Evolutionary conservation across 73 alveolate genomes (phyloP).

Genomic region (Paramecium biaurelia): DNA sequence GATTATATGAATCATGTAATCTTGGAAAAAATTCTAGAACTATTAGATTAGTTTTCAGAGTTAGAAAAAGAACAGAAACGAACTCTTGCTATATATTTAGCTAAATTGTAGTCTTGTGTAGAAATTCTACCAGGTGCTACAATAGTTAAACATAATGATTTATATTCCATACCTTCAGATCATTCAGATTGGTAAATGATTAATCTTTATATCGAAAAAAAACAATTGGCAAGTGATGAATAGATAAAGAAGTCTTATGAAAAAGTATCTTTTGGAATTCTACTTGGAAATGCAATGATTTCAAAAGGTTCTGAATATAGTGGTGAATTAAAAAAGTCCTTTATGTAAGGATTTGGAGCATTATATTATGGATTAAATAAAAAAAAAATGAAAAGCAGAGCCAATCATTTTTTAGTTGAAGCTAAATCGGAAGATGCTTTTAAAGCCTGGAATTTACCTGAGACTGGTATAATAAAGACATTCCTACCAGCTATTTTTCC

Average conservation of each 20-base stretch:
- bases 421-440: conserved; percentile 23
- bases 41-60: not conserved
- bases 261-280: not conserved
- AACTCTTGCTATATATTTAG: not conserved
- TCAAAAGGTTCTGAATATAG: conserved; percentile 53
- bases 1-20: not conserved
- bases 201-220: not conserved
- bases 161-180: not conserved
- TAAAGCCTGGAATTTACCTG: conserved; percentile 56
- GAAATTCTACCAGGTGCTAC: conserved; percentile 18
- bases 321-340: not conserved
- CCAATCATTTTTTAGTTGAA: conserved; percentile 53
- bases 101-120: conserved; percentile 1
- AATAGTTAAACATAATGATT: conserved; percentile 42
- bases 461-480: not conserved
- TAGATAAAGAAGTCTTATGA: conserved; percentile 22
- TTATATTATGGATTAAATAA: conserved; percentile 28
- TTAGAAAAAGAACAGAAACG: not conserved
- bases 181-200: not conserved
- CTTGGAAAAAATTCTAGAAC: not conserved
- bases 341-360: conserved; percentile 55
- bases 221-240: not conserved
- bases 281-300: conserved; percentile 56
- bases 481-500: conserved; percentile 11
- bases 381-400: conserved; percentile 29